Evolutionary conservation across 306 rosid genomes (phyloP).

Genomic region (Canavalia ensiformis): DNA sequence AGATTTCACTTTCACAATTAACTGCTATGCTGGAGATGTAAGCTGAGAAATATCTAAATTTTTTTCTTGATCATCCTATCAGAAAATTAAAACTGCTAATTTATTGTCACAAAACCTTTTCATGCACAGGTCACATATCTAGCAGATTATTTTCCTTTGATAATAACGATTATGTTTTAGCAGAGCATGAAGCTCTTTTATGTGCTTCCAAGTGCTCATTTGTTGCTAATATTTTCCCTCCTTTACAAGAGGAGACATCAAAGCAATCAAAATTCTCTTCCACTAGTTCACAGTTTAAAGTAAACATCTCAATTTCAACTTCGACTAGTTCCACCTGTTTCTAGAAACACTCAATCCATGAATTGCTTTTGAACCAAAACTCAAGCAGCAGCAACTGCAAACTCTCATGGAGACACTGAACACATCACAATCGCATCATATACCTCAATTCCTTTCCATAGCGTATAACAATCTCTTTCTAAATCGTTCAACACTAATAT

Average conservation of each 20-base stretch:
- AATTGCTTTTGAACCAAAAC: conserved; percentile 48
- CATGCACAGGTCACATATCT: conserved; percentile 76
- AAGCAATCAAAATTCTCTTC: conserved; percentile 91
- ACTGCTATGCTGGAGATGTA: conserved; percentile 94
- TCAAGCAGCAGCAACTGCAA: conserved; percentile 85
- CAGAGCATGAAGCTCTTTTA: conserved; percentile 86
- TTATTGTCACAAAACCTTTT: conserved; percentile 37
- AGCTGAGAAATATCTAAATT: conserved; percentile 38
- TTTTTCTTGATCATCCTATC: conserved; percentile 7
- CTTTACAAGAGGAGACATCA: conserved; percentile 80
- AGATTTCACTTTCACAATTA: conserved; percentile 64
- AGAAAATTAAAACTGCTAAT: conserved; percentile 24
- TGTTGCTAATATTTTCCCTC: conserved; percentile 83
- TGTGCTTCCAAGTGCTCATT: conserved; percentile 77
- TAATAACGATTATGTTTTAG: conserved; percentile 89
- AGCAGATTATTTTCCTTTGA: conserved; percentile 83
- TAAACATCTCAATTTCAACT: conserved; percentile 45
- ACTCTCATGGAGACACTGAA: conserved; percentile 85
- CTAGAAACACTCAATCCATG: conserved; percentile 10
- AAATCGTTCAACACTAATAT: no score
- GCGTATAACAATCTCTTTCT: no score
- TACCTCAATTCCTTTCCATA: neutral
- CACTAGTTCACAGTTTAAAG: conserved; percentile 83
- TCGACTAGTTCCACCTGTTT: conserved; percentile 27
- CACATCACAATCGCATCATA: conserved; percentile 91